These are phyloP conservation scores for Diaporthe aspalathi DNA, from an alignment of 2,329 filamentous ascomycete genomes.

Conservation along the genomic window DNA sequence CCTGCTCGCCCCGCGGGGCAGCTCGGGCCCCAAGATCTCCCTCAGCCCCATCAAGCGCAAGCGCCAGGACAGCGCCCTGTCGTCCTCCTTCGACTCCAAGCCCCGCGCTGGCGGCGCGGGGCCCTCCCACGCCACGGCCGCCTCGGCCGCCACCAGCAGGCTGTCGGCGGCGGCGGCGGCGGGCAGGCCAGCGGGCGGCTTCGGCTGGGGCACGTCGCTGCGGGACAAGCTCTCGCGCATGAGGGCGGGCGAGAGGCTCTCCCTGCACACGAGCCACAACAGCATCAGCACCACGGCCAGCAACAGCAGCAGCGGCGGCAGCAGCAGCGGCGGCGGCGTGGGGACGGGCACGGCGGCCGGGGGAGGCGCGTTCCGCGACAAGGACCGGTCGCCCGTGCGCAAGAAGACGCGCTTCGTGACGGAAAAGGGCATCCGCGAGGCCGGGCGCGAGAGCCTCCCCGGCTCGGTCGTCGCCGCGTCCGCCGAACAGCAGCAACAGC, in stretches of 20 bases:
- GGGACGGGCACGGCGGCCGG: background rate
- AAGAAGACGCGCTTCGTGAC: conserved; percentile 87
- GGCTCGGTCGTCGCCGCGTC: conserved; percentile 15
- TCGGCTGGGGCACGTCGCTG: conserved; percentile 70
- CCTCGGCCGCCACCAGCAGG: background rate
- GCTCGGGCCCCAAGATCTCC: conserved; percentile 59
- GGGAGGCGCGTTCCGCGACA: conserved; percentile 28
- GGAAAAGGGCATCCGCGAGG: conserved; percentile 80
- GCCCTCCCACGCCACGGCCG: background rate
- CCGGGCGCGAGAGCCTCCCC: conserved; percentile 76
- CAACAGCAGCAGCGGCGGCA: conserved; percentile 42
- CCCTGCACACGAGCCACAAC: conserved; percentile 36
- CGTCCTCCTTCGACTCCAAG: conserved; percentile 41
- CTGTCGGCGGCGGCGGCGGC: background rate
- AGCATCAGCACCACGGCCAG: conserved; percentile 47
- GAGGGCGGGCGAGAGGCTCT: conserved; percentile 65
- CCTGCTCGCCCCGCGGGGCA: conserved; percentile 53
- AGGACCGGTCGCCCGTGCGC: conserved; percentile 61
- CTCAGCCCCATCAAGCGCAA: conserved; percentile 73
- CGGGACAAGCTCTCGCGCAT: conserved; percentile 69
- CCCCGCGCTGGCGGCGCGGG: background rate
- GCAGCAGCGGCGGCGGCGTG: conserved; percentile 1
- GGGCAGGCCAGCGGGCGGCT: conserved; percentile 42
- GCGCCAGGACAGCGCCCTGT: conserved; percentile 62
- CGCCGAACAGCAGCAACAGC: too few relatives aligned